Base-by-base conservation (phyloP, 345 rosid species). In the Citrus mangshanensis region DNA sequence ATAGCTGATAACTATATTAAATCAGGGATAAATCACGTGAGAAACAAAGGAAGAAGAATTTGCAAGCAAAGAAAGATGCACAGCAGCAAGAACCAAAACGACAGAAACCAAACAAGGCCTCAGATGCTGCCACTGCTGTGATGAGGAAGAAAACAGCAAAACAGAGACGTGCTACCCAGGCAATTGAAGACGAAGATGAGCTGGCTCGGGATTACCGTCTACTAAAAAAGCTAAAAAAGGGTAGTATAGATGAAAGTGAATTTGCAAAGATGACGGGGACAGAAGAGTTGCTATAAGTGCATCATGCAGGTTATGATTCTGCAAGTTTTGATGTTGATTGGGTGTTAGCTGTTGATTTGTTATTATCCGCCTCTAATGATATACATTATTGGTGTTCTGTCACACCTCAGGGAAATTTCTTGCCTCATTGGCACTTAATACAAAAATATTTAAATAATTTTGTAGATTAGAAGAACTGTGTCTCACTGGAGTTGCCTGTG, bases 21-120 rank as follows among this genome's bases (percentile, higher is more conserved):
- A 68, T 27, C 81, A 91, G 97, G 95, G 97, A 96, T 70, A 96
- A 88, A 84, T 82, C 80, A 78, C 90, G 99, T 58, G 95, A 96
- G 92, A 96, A 89, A 72, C 97, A 94, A 82, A 89, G 99, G 75
- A 79, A 79, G 80, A 87, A 87, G 86, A 91, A 91, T 83, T 74
- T 93, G 88, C 88, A 32, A 78, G 82, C 25, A 37, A 94, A 88
- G 88, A 93, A 88, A 87, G 95, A 86, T 81, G 83, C 82, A 67
- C 76, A 79, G 58, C 62, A 83, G 79, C 80, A 73, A 81, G 90
- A 89, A 77, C 74, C 82, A 24, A 90, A 88, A 68, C 72, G 69
- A 9, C 85, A 84, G 76, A 88, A 83, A 86, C 82, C 65, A 2
- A 81, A 85, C 67, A 96, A 87, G 79, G 79, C 75, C 30, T 72